Percentiles rank a stretch among this genome's conserved stretches.
phyloP scores from a whole-genome alignment of 2,329 filamentous ascomycete species.

The Pseudogymnoascus sp. region DNA sequence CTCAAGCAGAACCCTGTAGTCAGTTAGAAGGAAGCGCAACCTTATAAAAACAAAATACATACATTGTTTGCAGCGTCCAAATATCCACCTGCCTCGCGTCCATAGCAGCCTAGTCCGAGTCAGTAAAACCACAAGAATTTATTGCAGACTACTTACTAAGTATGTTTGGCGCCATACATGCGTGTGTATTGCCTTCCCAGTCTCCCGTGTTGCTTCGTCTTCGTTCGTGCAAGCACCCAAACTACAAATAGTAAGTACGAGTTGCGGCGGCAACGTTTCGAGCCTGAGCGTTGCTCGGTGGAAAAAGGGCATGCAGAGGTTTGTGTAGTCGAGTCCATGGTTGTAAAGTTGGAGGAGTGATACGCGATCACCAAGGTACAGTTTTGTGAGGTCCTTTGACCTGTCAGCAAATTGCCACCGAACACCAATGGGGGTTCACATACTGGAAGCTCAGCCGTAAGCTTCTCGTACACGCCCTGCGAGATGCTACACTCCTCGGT shows the following conservation, averaged over 20 bases:
- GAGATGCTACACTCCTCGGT: background rate
- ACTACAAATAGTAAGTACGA: constrained; percentile 18
- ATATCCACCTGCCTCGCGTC: constrained; percentile 17
- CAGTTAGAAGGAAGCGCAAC: background rate
- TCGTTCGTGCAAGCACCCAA: constrained; percentile 17
- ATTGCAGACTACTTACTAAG: background rate
- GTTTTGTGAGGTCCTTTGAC: background rate
- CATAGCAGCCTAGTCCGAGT: constrained; percentile 2
- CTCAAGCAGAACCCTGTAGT: constrained; percentile 17
- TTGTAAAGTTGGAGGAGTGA: constrained; percentile 8
- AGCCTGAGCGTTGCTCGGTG: constrained; percentile 19
- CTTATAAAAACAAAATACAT: background rate
- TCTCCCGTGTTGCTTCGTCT: background rate
- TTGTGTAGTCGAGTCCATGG: constrained; percentile 18
- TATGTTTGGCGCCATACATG: constrained; percentile 10
- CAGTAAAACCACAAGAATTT: background rate
- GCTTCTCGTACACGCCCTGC: background rate
- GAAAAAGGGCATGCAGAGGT: constrained; percentile 19
- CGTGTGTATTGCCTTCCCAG: constrained; percentile 8
- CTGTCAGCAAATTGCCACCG: background rate
- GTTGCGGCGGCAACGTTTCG: constrained; percentile 12
- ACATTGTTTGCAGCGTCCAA: constrained; percentile 20
- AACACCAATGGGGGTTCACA: background rate
- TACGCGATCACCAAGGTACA: background rate
- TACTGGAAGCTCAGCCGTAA: constrained; percentile 7